Percentiles rank a stretch among this genome's conserved stretches.
phyloP scores from a whole-genome alignment of 164 flowering plant genomes.

The Vitis rotundifolia region DNA sequence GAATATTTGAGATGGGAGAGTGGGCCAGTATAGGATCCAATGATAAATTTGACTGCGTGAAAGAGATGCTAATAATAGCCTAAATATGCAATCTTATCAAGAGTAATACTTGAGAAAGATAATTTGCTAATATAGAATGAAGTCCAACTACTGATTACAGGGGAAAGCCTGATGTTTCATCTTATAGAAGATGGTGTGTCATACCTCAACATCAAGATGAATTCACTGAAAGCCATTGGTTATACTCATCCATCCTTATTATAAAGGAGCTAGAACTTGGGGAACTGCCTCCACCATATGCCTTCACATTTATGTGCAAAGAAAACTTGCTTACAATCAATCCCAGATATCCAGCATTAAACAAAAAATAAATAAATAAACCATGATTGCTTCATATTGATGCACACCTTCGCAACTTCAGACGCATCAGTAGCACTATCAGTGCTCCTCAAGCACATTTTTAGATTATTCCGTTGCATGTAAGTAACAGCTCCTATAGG shows the following conservation, averaged over 20 bases:
- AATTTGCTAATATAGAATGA: not conserved
- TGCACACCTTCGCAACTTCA: slow-evolving; percentile 84
- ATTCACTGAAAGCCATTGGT: slow-evolving; percentile 53
- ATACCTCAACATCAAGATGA: slow-evolving; percentile 21
- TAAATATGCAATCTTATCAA: not conserved
- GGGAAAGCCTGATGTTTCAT: not conserved
- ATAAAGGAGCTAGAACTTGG: slow-evolving; percentile 84
- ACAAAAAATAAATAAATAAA: not conserved
- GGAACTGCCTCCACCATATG: slow-evolving; percentile 93
- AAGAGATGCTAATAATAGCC: not conserved
- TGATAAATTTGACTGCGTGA: not conserved
- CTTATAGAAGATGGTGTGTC: not conserved
- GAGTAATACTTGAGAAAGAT: not conserved
- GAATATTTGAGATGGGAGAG: not conserved
- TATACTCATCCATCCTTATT: slow-evolving; percentile 93
- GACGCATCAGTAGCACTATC: slow-evolving; percentile 76
- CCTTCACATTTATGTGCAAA: slow-evolving; percentile 45
- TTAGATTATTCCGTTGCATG: slow-evolving; percentile 79
- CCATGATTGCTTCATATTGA: not conserved
- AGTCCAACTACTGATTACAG: not conserved
- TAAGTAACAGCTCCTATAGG: slow-evolving; percentile 93
- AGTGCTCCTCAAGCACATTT: slow-evolving; percentile 85
- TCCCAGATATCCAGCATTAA: not conserved
- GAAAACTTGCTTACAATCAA: not conserved
- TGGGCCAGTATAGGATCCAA: not conserved